Percentiles rank a stretch among this genome's conserved stretches.
phyloP scores from a whole-genome alignment of 2,329 filamentous ascomycete species.

The Fusarium luffae region DNA sequence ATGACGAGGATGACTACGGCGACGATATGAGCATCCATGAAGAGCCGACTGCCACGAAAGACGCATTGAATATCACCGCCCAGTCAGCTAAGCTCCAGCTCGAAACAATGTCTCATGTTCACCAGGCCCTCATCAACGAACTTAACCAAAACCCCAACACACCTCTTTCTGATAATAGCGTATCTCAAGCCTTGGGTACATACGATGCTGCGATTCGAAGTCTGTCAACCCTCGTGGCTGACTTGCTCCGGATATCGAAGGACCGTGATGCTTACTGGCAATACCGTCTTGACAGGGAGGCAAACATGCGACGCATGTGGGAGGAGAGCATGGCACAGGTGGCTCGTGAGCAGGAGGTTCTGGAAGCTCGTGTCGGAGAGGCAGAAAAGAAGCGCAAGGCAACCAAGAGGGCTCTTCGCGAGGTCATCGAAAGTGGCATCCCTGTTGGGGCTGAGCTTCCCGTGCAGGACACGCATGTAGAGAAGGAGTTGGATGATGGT shows the following conservation, averaged over 20 bases:
- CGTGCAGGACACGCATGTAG: conserved; percentile 46
- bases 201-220: conserved; percentile 93
- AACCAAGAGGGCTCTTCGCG: conserved; percentile 88
- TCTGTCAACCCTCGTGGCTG: conserved; percentile 83
- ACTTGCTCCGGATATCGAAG: conserved; percentile 89
- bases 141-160: conserved; percentile 72
- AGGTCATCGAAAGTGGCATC: conserved; percentile 74
- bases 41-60: conserved; percentile 79
- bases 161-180: conserved; percentile 78
- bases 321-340: conserved; percentile 99
- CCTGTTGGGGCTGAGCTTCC: conserved; percentile 47
- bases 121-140: conserved; percentile 81
- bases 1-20: conserved; percentile 80
- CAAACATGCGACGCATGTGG: conserved; percentile 94
- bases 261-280: conserved; percentile 98
- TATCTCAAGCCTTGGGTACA: conserved; percentile 80
- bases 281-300: conserved; percentile 90
- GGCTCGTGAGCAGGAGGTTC: conserved; percentile 91
- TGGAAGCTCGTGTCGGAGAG: conserved; percentile 88
- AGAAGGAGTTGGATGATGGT: conserved; percentile 46
- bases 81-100: conserved; percentile 94
- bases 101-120: conserved; percentile 88
- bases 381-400: conserved; percentile 89
- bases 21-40: conserved; percentile 83
- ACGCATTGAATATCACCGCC: conserved; percentile 96